A percentile compares a stretch with the other conserved stretches of the same genome.
phyloP scores from a whole-genome alignment of 1,139 yeast species.

The Spathaspora jeffriesii region DNA sequence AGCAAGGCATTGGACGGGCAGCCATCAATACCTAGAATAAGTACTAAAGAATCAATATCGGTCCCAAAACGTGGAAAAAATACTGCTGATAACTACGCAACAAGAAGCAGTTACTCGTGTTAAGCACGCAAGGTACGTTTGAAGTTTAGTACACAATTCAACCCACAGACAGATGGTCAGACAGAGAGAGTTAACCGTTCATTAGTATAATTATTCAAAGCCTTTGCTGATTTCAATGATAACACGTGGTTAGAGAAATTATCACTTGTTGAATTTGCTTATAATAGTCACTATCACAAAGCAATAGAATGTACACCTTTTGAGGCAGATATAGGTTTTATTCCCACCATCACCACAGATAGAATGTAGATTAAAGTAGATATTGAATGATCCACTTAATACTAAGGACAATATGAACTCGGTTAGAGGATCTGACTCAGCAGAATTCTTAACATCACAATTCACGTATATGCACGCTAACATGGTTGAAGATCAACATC shows the following conservation, averaged over 20 bases:
- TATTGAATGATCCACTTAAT: no score
- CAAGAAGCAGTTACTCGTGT: no score
- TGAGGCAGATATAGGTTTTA: neutral
- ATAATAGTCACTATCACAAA: neutral
- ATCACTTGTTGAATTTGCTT: neutral
- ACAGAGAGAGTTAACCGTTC: slow-evolving; percentile 6
- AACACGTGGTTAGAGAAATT: neutral
- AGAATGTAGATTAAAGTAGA: neutral
- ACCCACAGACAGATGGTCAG: slow-evolving; percentile 9
- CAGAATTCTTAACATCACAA: no score
- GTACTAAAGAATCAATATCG: no score
- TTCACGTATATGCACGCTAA: no score
- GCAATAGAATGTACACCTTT: neutral
- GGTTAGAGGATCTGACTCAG: no score
- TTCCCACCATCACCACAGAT: neutral
- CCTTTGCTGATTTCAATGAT: neutral
- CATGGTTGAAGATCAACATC: neutral
- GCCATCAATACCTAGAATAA: no score
- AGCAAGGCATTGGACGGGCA: no score
- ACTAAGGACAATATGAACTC: no score
- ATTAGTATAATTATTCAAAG: slow-evolving; percentile 2
- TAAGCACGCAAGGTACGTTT: no score
- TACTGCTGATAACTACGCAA: no score
- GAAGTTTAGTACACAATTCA: neutral
- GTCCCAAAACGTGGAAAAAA: no score